Percentiles rank a stretch among this genome's conserved stretches.
These are phyloP conservation scores for Aechmea fasciata DNA, from an alignment of 176 grass and related monocot species.

Conservation along the genomic window DNA sequence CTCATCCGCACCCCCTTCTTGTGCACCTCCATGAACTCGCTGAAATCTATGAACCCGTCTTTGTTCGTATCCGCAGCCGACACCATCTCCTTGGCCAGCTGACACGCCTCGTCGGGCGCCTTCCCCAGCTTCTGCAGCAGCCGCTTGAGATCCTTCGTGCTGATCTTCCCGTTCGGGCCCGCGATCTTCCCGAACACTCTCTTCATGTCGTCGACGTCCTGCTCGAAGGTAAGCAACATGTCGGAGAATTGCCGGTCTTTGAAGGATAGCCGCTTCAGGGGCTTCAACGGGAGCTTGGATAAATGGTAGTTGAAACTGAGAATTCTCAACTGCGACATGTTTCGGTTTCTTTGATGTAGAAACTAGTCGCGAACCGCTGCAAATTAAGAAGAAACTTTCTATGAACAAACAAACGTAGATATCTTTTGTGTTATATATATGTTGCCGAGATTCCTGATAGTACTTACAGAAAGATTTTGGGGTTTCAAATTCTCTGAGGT, in stretches of 20 bases:
- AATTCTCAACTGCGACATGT: slow-evolving; percentile 46
- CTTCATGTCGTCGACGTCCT: slow-evolving; percentile 48
- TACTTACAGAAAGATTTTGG: slow-evolving; percentile 33
- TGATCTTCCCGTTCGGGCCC: slow-evolving; percentile 17
- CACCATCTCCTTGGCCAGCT: slow-evolving; percentile 42
- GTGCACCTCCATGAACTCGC: slow-evolving; percentile 66
- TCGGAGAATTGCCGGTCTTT: slow-evolving; percentile 42
- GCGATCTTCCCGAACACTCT: slow-evolving; percentile 50
- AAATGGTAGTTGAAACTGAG: slow-evolving; percentile 67
- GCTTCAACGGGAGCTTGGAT: slow-evolving; percentile 28
- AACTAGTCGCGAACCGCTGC: neutral
- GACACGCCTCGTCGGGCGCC: neutral
- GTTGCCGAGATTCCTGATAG: slow-evolving; percentile 25
- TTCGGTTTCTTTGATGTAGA: neutral
- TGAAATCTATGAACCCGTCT: slow-evolving; percentile 46
- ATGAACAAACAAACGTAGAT: slow-evolving; percentile 8
- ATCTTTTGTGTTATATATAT: neutral
- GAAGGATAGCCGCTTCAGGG: slow-evolving; percentile 13
- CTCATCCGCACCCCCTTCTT: slow-evolving; percentile 40
- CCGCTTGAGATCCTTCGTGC: slow-evolving; percentile 12
- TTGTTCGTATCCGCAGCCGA: slow-evolving; percentile 32
- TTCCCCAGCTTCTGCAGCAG: slow-evolving; percentile 27
- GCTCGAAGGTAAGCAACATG: slow-evolving; percentile 30
- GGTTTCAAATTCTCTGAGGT: slow-evolving; percentile 29
- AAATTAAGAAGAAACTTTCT: neutral